Percentiles rank a stretch among this genome's conserved stretches.
Conservation (phyloP, 2,329 filamentous ascomycete genomes). For the Blastomyces emzantsi region DNA sequence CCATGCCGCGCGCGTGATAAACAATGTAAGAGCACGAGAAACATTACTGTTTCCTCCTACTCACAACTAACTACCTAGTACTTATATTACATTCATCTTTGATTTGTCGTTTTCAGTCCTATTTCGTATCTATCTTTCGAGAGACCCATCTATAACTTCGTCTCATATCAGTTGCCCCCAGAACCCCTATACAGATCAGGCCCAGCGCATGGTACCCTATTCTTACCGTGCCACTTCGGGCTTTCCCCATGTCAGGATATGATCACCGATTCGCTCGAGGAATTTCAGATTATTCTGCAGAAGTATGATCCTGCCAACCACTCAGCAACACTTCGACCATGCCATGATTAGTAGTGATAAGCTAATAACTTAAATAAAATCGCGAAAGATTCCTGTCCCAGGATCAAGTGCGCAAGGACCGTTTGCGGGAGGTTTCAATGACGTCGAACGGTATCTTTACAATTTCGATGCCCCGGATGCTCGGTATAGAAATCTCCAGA, state of each 20-base stretch:
- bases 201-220: conserved; percentile 4
- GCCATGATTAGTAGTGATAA: not conserved
- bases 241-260: conserved; percentile 10
- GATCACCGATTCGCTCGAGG: conserved; percentile 4
- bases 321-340: not conserved
- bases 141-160: not conserved
- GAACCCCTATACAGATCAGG: not conserved
- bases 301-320: not conserved
- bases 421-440: not conserved
- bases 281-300: not conserved
- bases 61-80: not conserved
- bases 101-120: not conserved
- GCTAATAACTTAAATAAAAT: not conserved
- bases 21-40: not conserved
- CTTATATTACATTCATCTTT: not conserved
- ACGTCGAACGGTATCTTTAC: not conserved
- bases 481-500: not conserved
- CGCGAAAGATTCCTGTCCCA: not conserved
- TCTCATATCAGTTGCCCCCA: not conserved
- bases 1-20: not conserved
- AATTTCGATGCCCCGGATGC: not conserved
- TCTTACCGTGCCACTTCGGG: not conserved
- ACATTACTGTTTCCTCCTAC: not conserved
- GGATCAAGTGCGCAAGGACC: not conserved
- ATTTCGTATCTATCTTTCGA: not conserved